A percentile compares a stretch with the other conserved stretches of the same genome.
Conservation (phyloP, 164 flowering plant genomes). For the Stephania cephalantha region DNA sequence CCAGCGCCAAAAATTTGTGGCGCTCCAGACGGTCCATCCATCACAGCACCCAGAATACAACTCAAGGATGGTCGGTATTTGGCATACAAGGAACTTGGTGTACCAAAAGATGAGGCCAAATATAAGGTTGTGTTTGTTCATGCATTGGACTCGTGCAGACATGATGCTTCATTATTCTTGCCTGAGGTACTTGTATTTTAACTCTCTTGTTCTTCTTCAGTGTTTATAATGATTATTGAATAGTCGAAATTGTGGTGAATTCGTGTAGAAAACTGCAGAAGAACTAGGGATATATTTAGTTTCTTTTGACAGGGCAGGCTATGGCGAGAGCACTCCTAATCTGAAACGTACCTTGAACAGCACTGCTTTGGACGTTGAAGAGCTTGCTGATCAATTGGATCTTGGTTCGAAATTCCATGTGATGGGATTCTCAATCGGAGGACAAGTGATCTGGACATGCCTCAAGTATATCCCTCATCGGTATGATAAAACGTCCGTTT, state of each 20-base stretch:
- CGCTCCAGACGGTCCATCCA: conserved; percentile 49
- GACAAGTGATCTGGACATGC: conserved; percentile 49
- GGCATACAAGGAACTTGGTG: conserved; percentile 70
- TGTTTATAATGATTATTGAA: background rate
- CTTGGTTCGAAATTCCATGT: conserved; percentile 58
- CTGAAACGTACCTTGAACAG: conserved; percentile 50
- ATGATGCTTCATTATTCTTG: conserved; percentile 23
- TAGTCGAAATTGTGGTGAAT: background rate
- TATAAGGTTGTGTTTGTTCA: conserved; percentile 52
- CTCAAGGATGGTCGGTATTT: conserved; percentile 74
- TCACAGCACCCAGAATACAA: conserved; percentile 61
- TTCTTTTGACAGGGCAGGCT: conserved; percentile 68
- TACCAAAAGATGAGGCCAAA: conserved; percentile 48
- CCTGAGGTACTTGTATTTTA: conserved; percentile 37
- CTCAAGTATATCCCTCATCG: conserved; percentile 66
- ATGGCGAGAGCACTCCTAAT: conserved; percentile 75
- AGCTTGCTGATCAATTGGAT: conserved; percentile 59
- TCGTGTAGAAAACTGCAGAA: conserved; percentile 41
- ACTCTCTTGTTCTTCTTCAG: background rate
- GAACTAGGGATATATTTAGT: conserved; percentile 47
- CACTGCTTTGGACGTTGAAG: conserved; percentile 56
- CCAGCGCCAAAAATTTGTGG: conserved; percentile 58
- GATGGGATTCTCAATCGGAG: conserved; percentile 56
- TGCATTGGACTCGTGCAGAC: conserved; percentile 49
- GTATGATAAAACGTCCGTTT: conserved; percentile 19